Base-by-base conservation (phyloP, 768 basidiomycete species). In the Trichaptum fuscoviolaceum region DNA sequence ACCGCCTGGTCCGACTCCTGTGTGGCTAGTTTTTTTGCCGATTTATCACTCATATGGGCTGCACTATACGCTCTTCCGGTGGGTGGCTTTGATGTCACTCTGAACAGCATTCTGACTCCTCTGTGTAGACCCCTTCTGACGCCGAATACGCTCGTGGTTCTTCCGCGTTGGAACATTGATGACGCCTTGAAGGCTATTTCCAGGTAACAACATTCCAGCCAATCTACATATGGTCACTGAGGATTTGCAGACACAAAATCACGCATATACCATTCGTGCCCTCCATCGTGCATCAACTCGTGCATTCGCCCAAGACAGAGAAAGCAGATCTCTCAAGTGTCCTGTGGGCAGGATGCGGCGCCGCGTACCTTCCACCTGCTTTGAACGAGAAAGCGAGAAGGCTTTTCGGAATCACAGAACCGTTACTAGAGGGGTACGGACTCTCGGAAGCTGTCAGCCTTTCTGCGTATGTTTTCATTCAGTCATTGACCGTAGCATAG, bases 31-130 rank as follows among this genome's bases (percentile, higher is more conserved):
- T 0, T 85, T 87, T 67, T 75, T 93, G 0, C 91, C 91, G 0
- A 77, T 92, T 52, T 85, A 90, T 69, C 91, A 93, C 68, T 76
- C 81, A 0, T 90, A 85, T 69, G 92, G 82, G 0, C 77, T 90
- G n/a, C 83, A 88, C 65, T 64, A 76, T 0, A 80, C 82, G 66
- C 74, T 77, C 10, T 82, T 91, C 72, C 82, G 84, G 24, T 68
- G 23, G 15, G 59, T 61, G 59, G 30, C 6, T 61, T 61, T 61
- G 10, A 61, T 34, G 24, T 24, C 10, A 2, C 23, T 61, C 8
- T 25, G 15, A 34, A 61, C 59, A 23, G 59, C 23, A 23, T 61
- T 25, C 9, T 61, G 59, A 34, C 23, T 61, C 9, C 30, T 25
- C 15, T 61, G 24, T 61, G 9, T 24, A 61, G 59, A 34, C 24